Conservation (phyloP, 805 yeast genomes). For the Ogataea nitratoaversa region DNA sequence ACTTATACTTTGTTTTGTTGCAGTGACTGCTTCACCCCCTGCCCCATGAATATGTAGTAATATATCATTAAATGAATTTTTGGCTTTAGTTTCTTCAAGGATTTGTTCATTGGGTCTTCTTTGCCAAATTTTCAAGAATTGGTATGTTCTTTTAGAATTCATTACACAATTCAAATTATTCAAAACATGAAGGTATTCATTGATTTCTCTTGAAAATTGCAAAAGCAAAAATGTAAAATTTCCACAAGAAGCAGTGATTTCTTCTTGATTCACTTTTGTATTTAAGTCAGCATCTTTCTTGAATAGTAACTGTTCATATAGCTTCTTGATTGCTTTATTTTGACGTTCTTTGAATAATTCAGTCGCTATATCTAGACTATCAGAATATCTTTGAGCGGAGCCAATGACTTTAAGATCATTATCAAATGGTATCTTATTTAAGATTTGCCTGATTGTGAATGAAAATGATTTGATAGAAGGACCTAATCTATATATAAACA, state of each 20-base stretch:
- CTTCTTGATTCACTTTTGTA: conserved; percentile 62
- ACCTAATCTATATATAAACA: conserved; percentile 64
- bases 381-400: conserved; percentile 39
- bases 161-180: conserved; percentile 24
- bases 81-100: conserved; percentile 5
- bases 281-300: conserved; percentile 33
- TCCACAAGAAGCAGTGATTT: conserved; percentile 80
- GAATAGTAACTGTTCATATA: conserved; percentile 56
- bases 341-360: conserved; percentile 56
- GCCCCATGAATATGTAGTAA: conserved; percentile 18
- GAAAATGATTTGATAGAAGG: conserved; percentile 69
- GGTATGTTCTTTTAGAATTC: conserved; percentile 34
- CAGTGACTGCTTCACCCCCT: conserved; percentile 3
- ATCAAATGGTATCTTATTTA: conserved; percentile 57
- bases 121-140: conserved; percentile 54
- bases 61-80: conserved; percentile 32
- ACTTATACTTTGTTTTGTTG: conserved; percentile 11
- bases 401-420: conserved; percentile 33
- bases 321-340: conserved; percentile 47
- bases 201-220: conserved; percentile 57
- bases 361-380: conserved; percentile 47
- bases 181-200: conserved; percentile 41
- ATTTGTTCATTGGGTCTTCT: not conserved
- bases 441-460: conserved; percentile 57
- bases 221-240: conserved; percentile 66